Evolutionary conservation across 2,329 filamentous ascomycete species (phyloP), one percentile per base, ranked within the genome.

Genomic region (Fusarium palustre): DNA sequence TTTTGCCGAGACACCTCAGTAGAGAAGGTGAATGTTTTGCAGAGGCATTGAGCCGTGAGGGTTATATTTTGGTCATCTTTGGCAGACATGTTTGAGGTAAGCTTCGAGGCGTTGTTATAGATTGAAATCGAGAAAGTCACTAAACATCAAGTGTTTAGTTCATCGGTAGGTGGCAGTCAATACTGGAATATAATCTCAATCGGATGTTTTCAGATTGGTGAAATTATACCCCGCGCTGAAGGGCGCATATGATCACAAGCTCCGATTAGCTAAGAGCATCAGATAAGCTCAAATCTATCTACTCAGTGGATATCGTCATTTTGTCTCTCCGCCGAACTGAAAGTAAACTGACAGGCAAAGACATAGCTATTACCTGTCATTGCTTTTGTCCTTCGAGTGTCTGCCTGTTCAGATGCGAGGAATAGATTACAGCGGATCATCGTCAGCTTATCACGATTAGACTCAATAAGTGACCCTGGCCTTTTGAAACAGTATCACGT

Each of bases 31-130:
- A 84, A 79, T 0, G 74, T 59, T 56, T 79, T 79, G 78, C 84
- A 86, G 13, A 85, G 79, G 59, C 84, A 86, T 45, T 80, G 78
- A 6, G 71, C 71, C 22, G 46, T 79, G 76, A 75, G 38, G 15
- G 16, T 22, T 33, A 66, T 24, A 6, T 36, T 9, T 4, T 46
- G 31, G 9, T 13, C 11, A 5, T 16, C 22, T 3, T 63, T 2
- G 3, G 34, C 10, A 9, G 42, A 7, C 62, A 65, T 65, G 3
- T 18, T 9, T 1, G 10, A 8, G 10, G 5, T 22, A 3, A 1
- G 4, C 5, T 15, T 1, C 3, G 1, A 9, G 2, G 3, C 12
- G 12, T 15, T 12, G 0, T 20, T 18, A 9, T 13, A 30, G 16
- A 16, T 24, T 2, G 4, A 10, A 42, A 8, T 16, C 9, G 4